Percentiles rank a stretch among this genome's conserved stretches.
Evolutionary conservation across 116 monocot genomes (phyloP).

Genomic region (Dioscorea cayenensis): DNA sequence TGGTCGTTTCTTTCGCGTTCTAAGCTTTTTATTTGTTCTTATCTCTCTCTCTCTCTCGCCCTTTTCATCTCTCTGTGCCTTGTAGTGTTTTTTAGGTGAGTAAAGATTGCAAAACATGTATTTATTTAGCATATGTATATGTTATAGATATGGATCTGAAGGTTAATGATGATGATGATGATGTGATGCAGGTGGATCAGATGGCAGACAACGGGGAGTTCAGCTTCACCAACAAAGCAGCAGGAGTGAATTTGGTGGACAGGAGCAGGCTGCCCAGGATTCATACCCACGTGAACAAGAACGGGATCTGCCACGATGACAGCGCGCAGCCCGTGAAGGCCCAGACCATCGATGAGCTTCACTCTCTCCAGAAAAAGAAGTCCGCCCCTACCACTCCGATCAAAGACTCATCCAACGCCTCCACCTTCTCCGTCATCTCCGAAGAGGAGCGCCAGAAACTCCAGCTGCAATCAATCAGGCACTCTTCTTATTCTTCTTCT

Average conservation of each 20-base stretch:
- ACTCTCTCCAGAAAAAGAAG: conserved; percentile 93
- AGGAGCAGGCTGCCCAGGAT: conserved; percentile 54
- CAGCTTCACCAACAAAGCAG: conserved; percentile 5
- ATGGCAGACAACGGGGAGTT: conserved; percentile 15
- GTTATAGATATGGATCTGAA: too few relatives aligned
- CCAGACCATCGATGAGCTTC: conserved; percentile 95
- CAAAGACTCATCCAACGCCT: conserved; percentile 44
- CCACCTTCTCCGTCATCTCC: conserved; percentile 52
- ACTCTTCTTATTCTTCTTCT: background rate
- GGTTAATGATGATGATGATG: too few relatives aligned
- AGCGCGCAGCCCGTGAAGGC: conserved; percentile 85
- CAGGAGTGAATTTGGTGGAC: background rate
- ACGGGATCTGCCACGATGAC: conserved; percentile 94
- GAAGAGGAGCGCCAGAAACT: conserved; percentile 78
- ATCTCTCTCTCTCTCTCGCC: too few relatives aligned
- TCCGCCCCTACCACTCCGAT: conserved; percentile 91
- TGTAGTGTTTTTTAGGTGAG: too few relatives aligned
- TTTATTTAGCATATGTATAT: too few relatives aligned
- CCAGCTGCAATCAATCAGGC: conserved; percentile 98
- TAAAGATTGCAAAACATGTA: too few relatives aligned
- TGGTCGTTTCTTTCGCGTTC: too few relatives aligned
- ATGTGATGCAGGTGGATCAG: too few relatives aligned
- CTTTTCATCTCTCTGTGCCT: too few relatives aligned
- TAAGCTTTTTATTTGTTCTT: too few relatives aligned
- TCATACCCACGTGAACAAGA: conserved; percentile 38